These are phyloP conservation scores for Thelonectria blattea DNA, from an alignment of 2,329 filamentous ascomycete genomes.

Conservation along the genomic window DNA sequence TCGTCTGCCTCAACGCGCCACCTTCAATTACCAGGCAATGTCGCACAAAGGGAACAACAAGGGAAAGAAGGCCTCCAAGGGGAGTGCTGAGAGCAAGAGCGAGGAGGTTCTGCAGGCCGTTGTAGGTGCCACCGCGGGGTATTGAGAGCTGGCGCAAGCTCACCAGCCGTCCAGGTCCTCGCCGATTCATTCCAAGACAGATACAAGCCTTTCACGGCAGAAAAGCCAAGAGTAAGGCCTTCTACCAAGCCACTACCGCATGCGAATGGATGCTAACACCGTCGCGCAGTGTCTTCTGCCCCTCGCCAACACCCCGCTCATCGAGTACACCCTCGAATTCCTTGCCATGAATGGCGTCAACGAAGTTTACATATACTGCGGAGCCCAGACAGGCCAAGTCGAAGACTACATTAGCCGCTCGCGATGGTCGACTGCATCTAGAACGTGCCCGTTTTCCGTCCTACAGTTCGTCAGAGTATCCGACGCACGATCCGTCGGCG, in stretches of 20 bases:
- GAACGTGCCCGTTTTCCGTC: conserved; percentile 71
- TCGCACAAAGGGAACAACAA: conserved; percentile 55
- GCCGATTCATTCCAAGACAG: conserved; percentile 94
- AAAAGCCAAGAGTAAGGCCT: conserved; percentile 79
- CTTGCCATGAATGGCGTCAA: conserved; percentile 94
- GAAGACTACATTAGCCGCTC: conserved; percentile 86
- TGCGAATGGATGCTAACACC: conserved; percentile 26
- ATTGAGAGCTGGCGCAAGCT: conserved; percentile 30
- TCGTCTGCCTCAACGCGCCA: conserved; percentile 24
- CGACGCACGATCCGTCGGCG: conserved; percentile 84
- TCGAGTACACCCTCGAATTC: conserved; percentile 98
- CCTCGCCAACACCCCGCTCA: conserved; percentile 89
- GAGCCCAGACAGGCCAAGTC: conserved; percentile 83
- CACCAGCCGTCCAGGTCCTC: conserved; percentile 66
- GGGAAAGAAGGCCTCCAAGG: conserved; percentile 60
- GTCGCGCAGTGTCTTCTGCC: conserved; percentile 82
- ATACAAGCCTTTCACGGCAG: conserved; percentile 87
- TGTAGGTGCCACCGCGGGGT: conserved; percentile 49
- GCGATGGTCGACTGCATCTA: conserved; percentile 67
- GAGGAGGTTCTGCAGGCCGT: conserved; percentile 66
- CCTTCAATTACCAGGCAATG: conserved; percentile 42
- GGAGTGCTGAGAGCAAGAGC: conserved; percentile 59
- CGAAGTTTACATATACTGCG: conserved; percentile 91
- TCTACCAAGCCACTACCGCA: no score
- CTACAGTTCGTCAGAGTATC: conserved; percentile 85